Conservation (phyloP, 2,329 filamentous ascomycete species). For the Cladosporium sp. region DNA sequence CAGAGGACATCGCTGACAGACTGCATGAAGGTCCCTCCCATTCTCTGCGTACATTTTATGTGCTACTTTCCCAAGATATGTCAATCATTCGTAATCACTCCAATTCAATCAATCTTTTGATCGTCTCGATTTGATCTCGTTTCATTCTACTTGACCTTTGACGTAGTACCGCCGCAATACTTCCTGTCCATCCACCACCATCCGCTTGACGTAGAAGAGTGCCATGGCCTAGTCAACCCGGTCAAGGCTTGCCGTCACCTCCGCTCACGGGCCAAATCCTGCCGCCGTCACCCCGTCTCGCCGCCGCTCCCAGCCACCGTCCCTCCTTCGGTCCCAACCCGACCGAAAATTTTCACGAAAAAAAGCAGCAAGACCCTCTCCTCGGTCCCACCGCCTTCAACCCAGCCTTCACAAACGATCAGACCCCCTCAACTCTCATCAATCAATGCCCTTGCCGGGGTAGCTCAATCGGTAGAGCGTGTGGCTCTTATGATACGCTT, state of each 20-base stretch:
- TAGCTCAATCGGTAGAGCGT: conserved; percentile 53
- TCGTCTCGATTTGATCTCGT: no score
- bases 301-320: not conserved
- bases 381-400: not conserved
- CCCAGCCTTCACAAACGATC: not conserved
- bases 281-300: not conserved
- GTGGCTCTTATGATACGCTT: conserved; percentile 45
- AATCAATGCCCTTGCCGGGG: conserved; percentile 33
- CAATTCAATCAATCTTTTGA: no score
- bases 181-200: no score
- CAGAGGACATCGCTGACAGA: conserved; percentile 9
- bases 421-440: not conserved
- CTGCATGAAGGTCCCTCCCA: not conserved
- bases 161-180: no score
- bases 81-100: no score
- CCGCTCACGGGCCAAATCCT: not conserved
- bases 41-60: no score
- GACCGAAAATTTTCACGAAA: not conserved
- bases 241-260: no score
- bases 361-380: not conserved
- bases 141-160: no score
- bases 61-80: no score
- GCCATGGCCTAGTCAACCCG: no score
- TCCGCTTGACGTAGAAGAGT: no score
- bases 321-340: not conserved